Base-by-base conservation (phyloP, 805 yeast genomes). In the Barnettozyma salicaria region DNA sequence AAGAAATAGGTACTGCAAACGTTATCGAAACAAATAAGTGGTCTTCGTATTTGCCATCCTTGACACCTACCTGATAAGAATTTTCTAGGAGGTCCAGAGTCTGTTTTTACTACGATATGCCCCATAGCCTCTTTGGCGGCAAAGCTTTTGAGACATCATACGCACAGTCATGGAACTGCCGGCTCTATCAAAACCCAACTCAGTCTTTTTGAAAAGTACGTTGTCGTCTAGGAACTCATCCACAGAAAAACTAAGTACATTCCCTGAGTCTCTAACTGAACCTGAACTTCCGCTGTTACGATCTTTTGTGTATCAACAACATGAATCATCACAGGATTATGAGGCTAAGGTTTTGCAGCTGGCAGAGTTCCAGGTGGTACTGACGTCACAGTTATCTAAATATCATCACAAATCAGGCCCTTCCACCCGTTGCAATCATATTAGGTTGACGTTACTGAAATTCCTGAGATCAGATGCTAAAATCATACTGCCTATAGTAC, bases 361-460 rank as follows among this genome's bases (percentile, higher is more conserved):
- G 20, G 18, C 14, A 11, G 27, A 37, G 8, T 9, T 14, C 10
- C 33, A 28, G 24, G 33, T 27, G 18, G 36, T 34, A 12, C 27
- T 40, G 5, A 10, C 43, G 12, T 5, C 32, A 8, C 30, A 36
- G 1, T 22, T 30, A 19, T 13, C 27, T 5, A 40, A 44, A 23
- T 40, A 37, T 14, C 31, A 25, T 3, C 14, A 26, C 19, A 44
- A 40, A 31, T 41, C 46, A 4, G 27, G 37, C 3, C 27, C 32
- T 2, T 6, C 38, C 5, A 16, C 40, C 1, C 40, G 34, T 10
- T 35, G 45, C 19, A 47, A 47, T 21, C 36, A 35, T 16, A 13
- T 47, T 13, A 38, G 50, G 11, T 27, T 44, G 7, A 36, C 47
- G 2, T 21, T 47, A 11, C 33, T 47, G n/a, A 36, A 40, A 21